Percentiles rank a stretch among this genome's conserved stretches.
These are phyloP conservation scores for Myxozyma udenii DNA, from an alignment of 805 yeast species.

Conservation along the genomic window DNA sequence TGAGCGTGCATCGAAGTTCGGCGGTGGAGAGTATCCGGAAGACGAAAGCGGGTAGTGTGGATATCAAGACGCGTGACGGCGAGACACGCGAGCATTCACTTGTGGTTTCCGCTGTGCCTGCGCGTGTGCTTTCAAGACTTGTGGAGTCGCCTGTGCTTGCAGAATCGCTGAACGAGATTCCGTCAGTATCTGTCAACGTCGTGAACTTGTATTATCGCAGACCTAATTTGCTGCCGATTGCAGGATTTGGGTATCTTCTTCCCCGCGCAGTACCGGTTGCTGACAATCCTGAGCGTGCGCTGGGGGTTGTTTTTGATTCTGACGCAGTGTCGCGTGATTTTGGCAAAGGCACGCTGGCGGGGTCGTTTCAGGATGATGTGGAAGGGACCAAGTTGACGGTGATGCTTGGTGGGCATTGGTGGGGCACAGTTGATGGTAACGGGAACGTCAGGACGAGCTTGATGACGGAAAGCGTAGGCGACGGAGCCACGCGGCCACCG, in stretches of 20 bases:
- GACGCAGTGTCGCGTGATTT: constrained; percentile 42
- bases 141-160: constrained; percentile 1
- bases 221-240: constrained; percentile 43
- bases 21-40: constrained; percentile 4
- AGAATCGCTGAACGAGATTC: constrained; percentile 43
- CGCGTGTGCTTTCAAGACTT: constrained; percentile 8
- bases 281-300: constrained; percentile 52
- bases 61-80: constrained; percentile 10
- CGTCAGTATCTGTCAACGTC: constrained; percentile 56
- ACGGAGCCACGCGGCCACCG: no score
- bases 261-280: constrained; percentile 51
- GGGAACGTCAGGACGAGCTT: no score
- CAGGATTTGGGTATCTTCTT: constrained; percentile 86
- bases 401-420: constrained; percentile 84
- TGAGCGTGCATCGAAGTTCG: constrained; percentile 3
- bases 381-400: constrained; percentile 71
- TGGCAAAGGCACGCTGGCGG: constrained; percentile 13
- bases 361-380: constrained; percentile 21
- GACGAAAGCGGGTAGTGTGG: constrained; percentile 13
- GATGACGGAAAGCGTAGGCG: no score
- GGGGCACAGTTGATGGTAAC: no score
- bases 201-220: constrained; percentile 64
- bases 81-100: constrained; percentile 6
- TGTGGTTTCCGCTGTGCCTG: constrained; percentile 38
- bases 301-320: constrained; percentile 91